These are phyloP conservation scores for Effrenium voratum DNA, from an alignment of 73 alveolate genomes.

Conservation along the genomic window DNA sequence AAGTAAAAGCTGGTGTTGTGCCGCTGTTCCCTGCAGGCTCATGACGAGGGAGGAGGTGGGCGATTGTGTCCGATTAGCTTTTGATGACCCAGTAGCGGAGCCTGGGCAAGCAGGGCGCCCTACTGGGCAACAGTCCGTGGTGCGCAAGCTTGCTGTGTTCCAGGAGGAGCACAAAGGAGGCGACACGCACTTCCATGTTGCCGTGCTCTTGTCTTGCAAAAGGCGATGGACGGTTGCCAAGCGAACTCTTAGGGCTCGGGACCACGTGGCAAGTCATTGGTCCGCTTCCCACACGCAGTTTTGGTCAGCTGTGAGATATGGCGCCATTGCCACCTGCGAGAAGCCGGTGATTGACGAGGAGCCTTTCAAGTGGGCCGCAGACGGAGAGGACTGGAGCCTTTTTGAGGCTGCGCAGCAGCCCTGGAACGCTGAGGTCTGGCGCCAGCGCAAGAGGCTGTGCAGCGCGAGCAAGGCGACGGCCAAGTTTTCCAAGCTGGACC, in stretches of 20 bases:
- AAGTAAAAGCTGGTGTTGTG: no score
- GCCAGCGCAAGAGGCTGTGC: not conserved
- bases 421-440: conserved; percentile 6
- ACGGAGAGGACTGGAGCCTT: not conserved
- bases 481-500: conserved; percentile 1
- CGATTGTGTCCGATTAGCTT: conserved; percentile 11
- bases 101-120: not conserved
- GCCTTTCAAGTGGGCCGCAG: not conserved
- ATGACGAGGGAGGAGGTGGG: conserved; percentile 1
- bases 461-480: not conserved
- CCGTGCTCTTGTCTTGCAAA: not conserved
- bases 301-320: conserved; percentile 12
- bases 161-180: conserved; percentile 28
- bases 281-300: conserved; percentile 12
- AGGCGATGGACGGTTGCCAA: not conserved
- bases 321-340: not conserved
- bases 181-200: conserved; percentile 21
- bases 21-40: no score
- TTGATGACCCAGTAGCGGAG: not conserved
- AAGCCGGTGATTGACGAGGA: conserved; percentile 5
- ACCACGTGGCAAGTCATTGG: not conserved
- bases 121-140: not conserved
- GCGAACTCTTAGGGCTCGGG: not conserved
- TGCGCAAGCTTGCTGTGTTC: not conserved
- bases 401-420: conserved; percentile 13